Conservation (phyloP, 371 early-diverging fungal genomes). For the Syncephalastrum monosporum region DNA sequence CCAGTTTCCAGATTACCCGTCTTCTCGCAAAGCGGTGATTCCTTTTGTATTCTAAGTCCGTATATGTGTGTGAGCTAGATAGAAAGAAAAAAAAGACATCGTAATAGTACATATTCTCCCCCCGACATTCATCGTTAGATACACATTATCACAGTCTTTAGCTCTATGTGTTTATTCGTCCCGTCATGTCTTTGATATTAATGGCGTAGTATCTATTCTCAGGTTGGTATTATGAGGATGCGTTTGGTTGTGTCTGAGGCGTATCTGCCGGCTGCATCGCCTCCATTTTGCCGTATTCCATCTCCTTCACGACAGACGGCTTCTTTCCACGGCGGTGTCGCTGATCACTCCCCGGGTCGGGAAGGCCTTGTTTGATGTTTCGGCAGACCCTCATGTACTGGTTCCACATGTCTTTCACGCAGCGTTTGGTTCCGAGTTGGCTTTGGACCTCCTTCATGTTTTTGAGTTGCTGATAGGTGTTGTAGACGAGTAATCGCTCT, state of each 20-base stretch:
- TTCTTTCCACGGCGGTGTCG: background rate
- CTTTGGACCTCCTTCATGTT: slow-evolving; percentile 27
- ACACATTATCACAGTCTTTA: too few relatives aligned
- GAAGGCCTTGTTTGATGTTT: background rate
- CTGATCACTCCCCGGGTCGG: background rate
- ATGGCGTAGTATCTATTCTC: too few relatives aligned
- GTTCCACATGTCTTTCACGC: slow-evolving; percentile 47
- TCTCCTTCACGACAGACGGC: background rate
- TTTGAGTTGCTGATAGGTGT: slow-evolving; percentile 6
- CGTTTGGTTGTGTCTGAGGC: too few relatives aligned
- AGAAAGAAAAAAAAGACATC: slow-evolving; percentile 1
- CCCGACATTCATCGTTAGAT: too few relatives aligned
- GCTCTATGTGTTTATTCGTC: too few relatives aligned
- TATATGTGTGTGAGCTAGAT: background rate
- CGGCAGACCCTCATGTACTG: slow-evolving; percentile 14
- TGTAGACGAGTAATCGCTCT: slow-evolving; percentile 22
- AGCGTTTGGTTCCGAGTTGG: slow-evolving; percentile 16
- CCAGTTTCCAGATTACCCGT: slow-evolving; percentile 49
- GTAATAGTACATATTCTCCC: background rate
- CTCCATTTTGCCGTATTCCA: background rate
- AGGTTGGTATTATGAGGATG: too few relatives aligned
- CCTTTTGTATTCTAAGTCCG: slow-evolving; percentile 53
- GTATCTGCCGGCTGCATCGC: too few relatives aligned
- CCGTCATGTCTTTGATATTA: too few relatives aligned
- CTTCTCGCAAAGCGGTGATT: slow-evolving; percentile 57